Evolutionary conservation across 768 basidiomycete species (phyloP).

Genomic region (Albatrellus ellisii): DNA sequence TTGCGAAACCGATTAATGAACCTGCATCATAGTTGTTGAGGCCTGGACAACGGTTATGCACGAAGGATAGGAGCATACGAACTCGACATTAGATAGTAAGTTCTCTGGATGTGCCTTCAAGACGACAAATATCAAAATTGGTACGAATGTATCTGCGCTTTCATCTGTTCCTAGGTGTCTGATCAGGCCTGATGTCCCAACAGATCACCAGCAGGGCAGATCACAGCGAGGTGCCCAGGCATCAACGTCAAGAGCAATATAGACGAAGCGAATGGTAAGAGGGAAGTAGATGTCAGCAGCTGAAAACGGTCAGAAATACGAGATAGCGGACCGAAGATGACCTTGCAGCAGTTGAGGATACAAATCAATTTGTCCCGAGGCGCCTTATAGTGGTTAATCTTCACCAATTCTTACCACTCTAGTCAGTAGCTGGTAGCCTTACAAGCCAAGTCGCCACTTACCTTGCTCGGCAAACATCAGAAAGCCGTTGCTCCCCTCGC

Average conservation of each 20-base stretch:
- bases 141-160: constrained; percentile 90
- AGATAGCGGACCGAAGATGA: constrained; percentile 77
- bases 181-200: constrained; percentile 52
- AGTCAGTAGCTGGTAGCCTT: too few species aligned
- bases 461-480: constrained; percentile 85
- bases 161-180: constrained; percentile 76
- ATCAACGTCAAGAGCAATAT: too few species aligned
- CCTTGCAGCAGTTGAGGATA: constrained; percentile 95
- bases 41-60: not conserved
- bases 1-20: constrained; percentile 95
- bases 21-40: constrained; percentile 24
- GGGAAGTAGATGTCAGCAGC: constrained; percentile 5
- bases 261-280: too few species aligned
- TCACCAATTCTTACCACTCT: constrained; percentile 58
- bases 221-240: too few species aligned
- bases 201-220: not conserved
- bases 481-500: constrained; percentile 60
- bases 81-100: constrained; percentile 94
- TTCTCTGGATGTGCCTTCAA: constrained; percentile 91
- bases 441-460: constrained; percentile 17
- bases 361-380: constrained; percentile 97
- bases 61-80: constrained; percentile 16
- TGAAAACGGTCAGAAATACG: not conserved
- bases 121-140: constrained; percentile 88
- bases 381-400: constrained; percentile 98